Evolutionary conservation across 805 yeast genomes (phyloP), one percentile per base, ranked within the genome.

Genomic region (Yamadazyma endophytica): DNA sequence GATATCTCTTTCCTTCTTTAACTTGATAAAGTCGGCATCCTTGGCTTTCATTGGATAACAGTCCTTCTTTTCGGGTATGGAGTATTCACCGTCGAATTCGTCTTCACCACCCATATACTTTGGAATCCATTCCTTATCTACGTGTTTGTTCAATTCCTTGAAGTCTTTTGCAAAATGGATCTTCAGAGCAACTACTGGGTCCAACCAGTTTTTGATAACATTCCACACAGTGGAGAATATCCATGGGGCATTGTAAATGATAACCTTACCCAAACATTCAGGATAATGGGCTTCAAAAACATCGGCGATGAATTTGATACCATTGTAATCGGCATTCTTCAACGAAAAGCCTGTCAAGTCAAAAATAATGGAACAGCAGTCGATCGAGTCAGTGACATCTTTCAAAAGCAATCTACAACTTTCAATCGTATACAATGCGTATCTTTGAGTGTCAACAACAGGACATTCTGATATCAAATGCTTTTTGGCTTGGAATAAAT

Each of bases 261-360:
- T 73, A 32, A 92, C 64, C 34, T 75, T 75, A 12, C 96, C 96
- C 38, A 92, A 70, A 24, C 86, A 81, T 60, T 92, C 98, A 1
- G 98, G 98, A 56, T 90, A 92, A 54, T 90, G 96, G 0, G 95
- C 95, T 66, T 92, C 97, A 57, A 92, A 88, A 39, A 89, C 82
- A 33, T 78, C 75, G 39, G 89, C 81, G 61, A 92, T 75, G 58
- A 85, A 90, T 61, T 89, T 89, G 37, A 92, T 94, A 4, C 96
- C 87, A 3, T 75, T 70, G 52, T 87, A 87, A 61, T 92, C 98
- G 84, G 95, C 92, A 55, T 90, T 92, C 37, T 88, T 73, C 68
- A 88, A 75, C 6, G 94, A 75, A 52, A 92, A 92, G 4, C 82
- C 95, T 9, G 83, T 68, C 49, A 92, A 64, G 54, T 92, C 98